Evolutionary conservation across 2,329 filamentous ascomycete species (phyloP), one percentile per base, ranked within the genome.

Genomic region (Hypoxylon sp.): DNA sequence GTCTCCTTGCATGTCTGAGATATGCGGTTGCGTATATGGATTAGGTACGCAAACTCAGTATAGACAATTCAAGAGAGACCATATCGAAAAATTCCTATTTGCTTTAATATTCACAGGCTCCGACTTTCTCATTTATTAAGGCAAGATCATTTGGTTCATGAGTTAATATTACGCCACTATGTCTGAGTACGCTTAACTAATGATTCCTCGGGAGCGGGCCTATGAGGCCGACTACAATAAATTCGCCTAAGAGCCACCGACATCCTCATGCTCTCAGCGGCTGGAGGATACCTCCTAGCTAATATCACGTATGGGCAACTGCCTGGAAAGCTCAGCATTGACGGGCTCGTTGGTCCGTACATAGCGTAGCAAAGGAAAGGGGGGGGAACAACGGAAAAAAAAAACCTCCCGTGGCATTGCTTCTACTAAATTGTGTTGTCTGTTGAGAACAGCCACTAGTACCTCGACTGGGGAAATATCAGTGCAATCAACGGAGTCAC

Each of bases 151-250:
- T 9, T 46, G 41, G 25, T n/a, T 6, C 30, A 34, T 11, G 38
- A 34, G 34, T 21, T 56, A 34, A 41, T 46, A 56, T 56, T 56
- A 34, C 32, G 32, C 23, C 23, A 21, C 52, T 45, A 32, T 21
- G 5, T 19, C 28, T 14, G 23, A 36, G n/a, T 14, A 23, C 14
- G 19, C 34, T 13, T 36, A 36, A 7, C 28, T 30, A 7, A n/a
- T n/a, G n/a, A n/a, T n/a, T n/a, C n/a, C n/a, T n/a, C n/a, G n/a
- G n/a, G n/a, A n/a, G n/a, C n/a, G n/a, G n/a, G n/a, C n/a, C n/a
- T n/a, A n/a, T n/a, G n/a, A n/a, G n/a, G n/a, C n/a, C n/a, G n/a
- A n/a, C n/a, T n/a, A n/a, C n/a, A n/a, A n/a, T n/a, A n/a, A n/a
- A n/a, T n/a, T n/a, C n/a, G n/a, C n/a, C 19, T 13, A 25, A 19